phyloP scores from a whole-genome alignment of 176 grass and related monocot genomes.

The Cocos nucifera region DNA sequence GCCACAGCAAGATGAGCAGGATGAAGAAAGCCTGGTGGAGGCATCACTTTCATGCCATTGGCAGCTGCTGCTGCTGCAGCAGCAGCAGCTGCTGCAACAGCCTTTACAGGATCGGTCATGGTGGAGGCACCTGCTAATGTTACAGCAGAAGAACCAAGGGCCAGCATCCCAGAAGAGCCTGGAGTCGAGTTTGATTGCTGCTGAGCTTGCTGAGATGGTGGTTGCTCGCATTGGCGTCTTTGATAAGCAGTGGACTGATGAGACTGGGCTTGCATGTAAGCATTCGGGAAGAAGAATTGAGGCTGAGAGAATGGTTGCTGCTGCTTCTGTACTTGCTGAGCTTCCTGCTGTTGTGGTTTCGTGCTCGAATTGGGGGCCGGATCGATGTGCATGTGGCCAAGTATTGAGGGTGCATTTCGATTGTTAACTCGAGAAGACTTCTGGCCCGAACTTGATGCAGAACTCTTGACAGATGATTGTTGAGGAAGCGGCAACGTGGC shows the following conservation, averaged over 20 bases:
- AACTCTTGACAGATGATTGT: constrained; percentile 53
- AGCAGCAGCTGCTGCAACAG: constrained; percentile 13
- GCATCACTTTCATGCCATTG: constrained; percentile 50
- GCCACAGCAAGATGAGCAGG: constrained; percentile 28
- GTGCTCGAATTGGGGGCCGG: constrained; percentile 32
- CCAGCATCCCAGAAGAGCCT: constrained; percentile 17
- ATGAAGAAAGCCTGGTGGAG: constrained; percentile 33
- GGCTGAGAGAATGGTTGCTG: constrained; percentile 34
- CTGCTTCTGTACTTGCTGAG: constrained; percentile 37
- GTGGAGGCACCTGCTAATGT: constrained; percentile 5
- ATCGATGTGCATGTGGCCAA: constrained; percentile 47
- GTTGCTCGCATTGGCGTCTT: constrained; percentile 34
- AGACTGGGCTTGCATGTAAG: constrained; percentile 25
- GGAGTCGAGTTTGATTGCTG: constrained; percentile 26
- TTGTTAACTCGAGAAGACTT: constrained; percentile 35
- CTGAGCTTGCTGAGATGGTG: constrained; percentile 17
- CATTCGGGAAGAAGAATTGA: constrained; percentile 58
- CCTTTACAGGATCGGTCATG: constrained; percentile 27
- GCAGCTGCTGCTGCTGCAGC: not conserved
- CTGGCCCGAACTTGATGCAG: constrained; percentile 41
- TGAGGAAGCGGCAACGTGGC: constrained; percentile 34
- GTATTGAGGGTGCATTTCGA: constrained; percentile 60
- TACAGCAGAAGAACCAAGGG: constrained; percentile 12
- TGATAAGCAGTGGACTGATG: constrained; percentile 36
- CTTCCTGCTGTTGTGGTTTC: constrained; percentile 44